Conservation (phyloP, 2,329 filamentous ascomycete species). For the Sporothrix schenckii region DNA sequence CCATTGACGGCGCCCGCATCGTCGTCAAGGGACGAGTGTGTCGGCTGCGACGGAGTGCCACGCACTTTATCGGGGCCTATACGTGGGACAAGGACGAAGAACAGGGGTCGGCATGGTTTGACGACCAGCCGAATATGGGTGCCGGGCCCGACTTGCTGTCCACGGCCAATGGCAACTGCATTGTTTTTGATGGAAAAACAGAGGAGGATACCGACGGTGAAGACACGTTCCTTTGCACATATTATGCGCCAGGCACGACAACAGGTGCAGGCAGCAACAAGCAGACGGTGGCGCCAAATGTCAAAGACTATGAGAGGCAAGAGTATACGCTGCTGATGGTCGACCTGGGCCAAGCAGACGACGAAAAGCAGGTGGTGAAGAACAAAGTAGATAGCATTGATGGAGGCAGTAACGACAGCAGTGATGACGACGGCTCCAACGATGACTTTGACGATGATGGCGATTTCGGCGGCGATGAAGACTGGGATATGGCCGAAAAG, state of each 20-base stretch:
- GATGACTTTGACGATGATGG: background rate
- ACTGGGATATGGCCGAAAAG: conserved; percentile 9
- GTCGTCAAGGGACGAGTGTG: conserved; percentile 11
- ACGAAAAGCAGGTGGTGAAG: background rate
- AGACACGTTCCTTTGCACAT: conserved; percentile 8
- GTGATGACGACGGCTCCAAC: background rate
- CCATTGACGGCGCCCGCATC: background rate
- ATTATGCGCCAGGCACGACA: conserved; percentile 4
- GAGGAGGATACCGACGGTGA: background rate
- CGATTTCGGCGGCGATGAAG: background rate
- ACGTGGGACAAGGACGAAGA: conserved; percentile 17
- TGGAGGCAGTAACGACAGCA: background rate
- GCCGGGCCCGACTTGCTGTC: background rate
- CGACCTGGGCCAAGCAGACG: background rate
- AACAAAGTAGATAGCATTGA: background rate
- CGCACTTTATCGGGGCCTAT: conserved; percentile 2
- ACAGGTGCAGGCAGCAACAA: background rate
- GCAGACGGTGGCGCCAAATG: background rate
- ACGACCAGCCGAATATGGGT: background rate
- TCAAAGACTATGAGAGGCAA: background rate
- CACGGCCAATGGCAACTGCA: conserved; percentile 8
- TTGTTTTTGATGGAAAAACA: background rate
- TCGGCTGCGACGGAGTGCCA: background rate
- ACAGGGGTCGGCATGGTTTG: conserved; percentile 14
- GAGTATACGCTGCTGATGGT: conserved; percentile 10